Percentiles rank a stretch among this genome's conserved stretches.
Conservation (phyloP, 140 eudicot genomes). For the Bidens hawaiensis region DNA sequence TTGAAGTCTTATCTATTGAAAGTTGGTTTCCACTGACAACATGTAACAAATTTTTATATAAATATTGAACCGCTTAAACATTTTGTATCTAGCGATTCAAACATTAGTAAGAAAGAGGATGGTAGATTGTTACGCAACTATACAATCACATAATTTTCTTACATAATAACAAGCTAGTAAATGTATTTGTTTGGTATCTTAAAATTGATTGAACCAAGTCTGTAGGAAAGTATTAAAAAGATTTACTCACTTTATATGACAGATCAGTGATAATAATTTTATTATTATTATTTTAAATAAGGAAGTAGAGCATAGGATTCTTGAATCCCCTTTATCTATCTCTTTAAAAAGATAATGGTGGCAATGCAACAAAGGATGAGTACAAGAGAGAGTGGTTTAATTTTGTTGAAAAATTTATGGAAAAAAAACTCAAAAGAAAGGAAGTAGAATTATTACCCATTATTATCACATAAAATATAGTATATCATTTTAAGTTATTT, state of each 20-base stretch:
- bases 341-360: conserved; percentile 24
- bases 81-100: too few species aligned
- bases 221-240: background rate
- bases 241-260: background rate
- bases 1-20: too few species aligned
- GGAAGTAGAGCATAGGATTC: conserved; percentile 37
- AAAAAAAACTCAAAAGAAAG: background rate
- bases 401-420: background rate
- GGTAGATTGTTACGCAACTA: too few species aligned
- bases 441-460: background rate
- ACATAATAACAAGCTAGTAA: too few species aligned
- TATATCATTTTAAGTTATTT: background rate
- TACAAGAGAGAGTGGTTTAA: conserved; percentile 21
- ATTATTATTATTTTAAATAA: background rate
- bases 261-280: background rate
- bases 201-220: background rate
- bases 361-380: conserved; percentile 23
- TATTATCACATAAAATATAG: background rate
- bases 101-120: too few species aligned
- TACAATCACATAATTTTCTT: too few species aligned
- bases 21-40: too few species aligned
- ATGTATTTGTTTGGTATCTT: too few species aligned
- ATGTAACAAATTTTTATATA: too few species aligned
- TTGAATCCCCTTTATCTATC: conserved; percentile 27
- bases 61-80: too few species aligned